Evolutionary conservation across 2,329 filamentous ascomycete species (phyloP).

Genomic region (Penicillium frequentans): DNA sequence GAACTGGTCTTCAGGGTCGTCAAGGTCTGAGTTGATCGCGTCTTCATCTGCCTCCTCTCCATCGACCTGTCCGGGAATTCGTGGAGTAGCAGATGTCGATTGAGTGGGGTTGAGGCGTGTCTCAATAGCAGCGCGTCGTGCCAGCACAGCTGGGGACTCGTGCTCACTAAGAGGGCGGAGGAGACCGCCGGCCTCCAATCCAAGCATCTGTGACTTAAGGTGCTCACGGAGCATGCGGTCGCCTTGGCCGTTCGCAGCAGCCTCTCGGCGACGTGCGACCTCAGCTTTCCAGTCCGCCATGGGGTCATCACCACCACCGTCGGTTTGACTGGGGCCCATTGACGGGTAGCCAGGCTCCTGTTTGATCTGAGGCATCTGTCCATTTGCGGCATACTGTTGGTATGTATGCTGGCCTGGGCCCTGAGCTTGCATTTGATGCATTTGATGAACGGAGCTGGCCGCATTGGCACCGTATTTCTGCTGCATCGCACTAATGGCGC

Average conservation of each 20-base stretch:
- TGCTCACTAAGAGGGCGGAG: constrained; percentile 45
- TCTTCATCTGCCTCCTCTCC: constrained; percentile 74
- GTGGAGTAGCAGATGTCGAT: constrained; percentile 10
- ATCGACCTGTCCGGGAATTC: constrained; percentile 55
- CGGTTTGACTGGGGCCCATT: constrained; percentile 64
- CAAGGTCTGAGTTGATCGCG: constrained; percentile 96
- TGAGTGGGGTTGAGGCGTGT: not conserved
- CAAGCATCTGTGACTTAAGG: constrained; percentile 41
- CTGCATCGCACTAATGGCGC: constrained; percentile 53
- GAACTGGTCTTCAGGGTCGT: constrained; percentile 84
- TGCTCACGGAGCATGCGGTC: constrained; percentile 45
- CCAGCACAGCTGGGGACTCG: constrained; percentile 32
- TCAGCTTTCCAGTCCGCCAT: constrained; percentile 55
- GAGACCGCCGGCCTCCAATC: constrained; percentile 48
- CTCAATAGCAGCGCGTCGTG: constrained; percentile 36
- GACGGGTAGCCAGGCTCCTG: constrained; percentile 41
- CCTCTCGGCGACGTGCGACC: constrained; percentile 44
- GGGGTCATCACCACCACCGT: constrained; percentile 64
- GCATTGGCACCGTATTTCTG: constrained; percentile 47
- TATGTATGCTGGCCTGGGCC: constrained; percentile 38
- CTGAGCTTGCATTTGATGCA: constrained; percentile 47
- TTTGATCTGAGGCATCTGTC: constrained; percentile 45
- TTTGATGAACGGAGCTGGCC: constrained; percentile 44
- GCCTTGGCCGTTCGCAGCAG: constrained; percentile 37
- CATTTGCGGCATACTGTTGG: constrained; percentile 31